phyloP scores from a whole-genome alignment of 768 basidiomycete genomes.

The Porpolomopsis calyptriformis region DNA sequence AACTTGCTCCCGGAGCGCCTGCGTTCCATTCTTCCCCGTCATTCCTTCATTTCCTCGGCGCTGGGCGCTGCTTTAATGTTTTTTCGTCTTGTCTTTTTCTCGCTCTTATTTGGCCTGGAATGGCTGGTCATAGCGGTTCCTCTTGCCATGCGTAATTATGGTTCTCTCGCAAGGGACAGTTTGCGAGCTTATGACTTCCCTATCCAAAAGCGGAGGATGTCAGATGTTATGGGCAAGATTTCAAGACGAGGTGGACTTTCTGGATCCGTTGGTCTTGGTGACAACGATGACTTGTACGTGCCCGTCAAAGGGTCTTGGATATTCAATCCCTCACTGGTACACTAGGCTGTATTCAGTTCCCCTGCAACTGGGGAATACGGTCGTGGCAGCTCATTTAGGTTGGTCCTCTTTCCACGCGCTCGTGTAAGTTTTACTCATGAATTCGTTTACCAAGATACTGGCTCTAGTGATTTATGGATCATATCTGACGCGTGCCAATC shows the following conservation, averaged over 20 bases:
- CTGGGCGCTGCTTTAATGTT: neutral
- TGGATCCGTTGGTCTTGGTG: slow-evolving; percentile 4
- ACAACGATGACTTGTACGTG: slow-evolving; percentile 11
- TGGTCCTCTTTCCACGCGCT: slow-evolving; percentile 4
- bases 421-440: neutral
- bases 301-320: neutral
- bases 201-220: neutral
- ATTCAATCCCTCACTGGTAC: neutral
- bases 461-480: slow-evolving; percentile 64
- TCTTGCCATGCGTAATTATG: neutral
- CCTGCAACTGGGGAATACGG: slow-evolving; percentile 32
- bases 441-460: slow-evolving; percentile 39
- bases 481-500: slow-evolving; percentile 38
- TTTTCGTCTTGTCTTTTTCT: neutral
- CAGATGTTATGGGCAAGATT: neutral
- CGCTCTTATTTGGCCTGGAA: neutral
- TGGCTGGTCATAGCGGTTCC: neutral
- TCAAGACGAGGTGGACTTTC: neutral
- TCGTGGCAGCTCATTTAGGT: slow-evolving; percentile 40
- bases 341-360: slow-evolving; percentile 31
- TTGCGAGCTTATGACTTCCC: neutral
- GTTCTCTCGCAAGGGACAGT: neutral
- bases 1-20: no score
- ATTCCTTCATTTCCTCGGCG: neutral
- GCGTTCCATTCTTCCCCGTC: no score